These are phyloP conservation scores for Crithidia thermophila DNA, from an alignment of 208 protist species.

Conservation along the genomic window DNA sequence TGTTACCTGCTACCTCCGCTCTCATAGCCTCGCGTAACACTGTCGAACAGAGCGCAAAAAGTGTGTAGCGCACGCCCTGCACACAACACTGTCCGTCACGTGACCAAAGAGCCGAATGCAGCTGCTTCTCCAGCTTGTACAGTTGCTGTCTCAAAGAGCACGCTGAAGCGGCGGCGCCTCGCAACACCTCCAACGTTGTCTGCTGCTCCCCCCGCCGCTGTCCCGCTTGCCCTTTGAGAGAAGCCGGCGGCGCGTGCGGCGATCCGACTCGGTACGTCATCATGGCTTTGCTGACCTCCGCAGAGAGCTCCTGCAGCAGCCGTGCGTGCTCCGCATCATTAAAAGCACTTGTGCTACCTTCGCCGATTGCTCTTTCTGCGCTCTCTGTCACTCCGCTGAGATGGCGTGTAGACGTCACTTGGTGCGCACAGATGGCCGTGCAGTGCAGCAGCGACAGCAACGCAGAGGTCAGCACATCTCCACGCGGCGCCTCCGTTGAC, in stretches of 20 bases:
- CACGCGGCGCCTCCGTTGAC: not conserved
- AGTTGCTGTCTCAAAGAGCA: not conserved
- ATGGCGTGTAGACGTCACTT: not conserved
- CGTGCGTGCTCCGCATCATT: not conserved
- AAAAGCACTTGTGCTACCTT: not conserved
- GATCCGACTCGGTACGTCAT: no score
- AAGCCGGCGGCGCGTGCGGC: no score
- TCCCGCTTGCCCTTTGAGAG: no score
- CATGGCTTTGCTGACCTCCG: no score
- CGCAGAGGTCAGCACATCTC: conserved; percentile 14
- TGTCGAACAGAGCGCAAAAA: not conserved
- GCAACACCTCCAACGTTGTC: no score
- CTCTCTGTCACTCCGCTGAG: not conserved
- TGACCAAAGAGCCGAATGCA: not conserved
- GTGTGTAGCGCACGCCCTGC: not conserved
- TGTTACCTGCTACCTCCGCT: not conserved
- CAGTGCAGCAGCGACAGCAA: conserved; percentile 12
- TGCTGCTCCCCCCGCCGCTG: no score
- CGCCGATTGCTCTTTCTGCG: not conserved
- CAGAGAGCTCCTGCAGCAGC: no score
- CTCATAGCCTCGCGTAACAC: not conserved
- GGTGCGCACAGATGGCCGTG: not conserved
- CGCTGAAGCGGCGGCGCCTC: not conserved
- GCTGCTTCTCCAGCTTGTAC: not conserved
- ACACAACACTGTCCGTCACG: not conserved